Evolutionary conservation across 1,284 basidiomycete genomes (phyloP), one percentile per base, ranked within the genome.

Genomic region (Cutaneotrichosporon cyanovorans): DNA sequence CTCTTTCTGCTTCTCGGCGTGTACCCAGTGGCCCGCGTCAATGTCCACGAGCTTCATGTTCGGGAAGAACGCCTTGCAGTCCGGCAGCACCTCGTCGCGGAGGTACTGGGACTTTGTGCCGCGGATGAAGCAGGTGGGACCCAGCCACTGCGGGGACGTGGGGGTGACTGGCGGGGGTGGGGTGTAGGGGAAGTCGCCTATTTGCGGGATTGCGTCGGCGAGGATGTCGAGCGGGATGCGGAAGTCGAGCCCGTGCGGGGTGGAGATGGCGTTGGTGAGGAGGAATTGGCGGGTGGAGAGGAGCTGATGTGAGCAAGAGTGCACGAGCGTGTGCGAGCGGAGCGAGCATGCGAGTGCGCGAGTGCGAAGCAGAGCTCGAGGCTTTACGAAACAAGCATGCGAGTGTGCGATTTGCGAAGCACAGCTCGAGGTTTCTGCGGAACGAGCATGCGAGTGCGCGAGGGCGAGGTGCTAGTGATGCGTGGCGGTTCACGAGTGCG

Each of bases 261-360:
- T 42, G 12, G 51, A 50, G 5, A 65, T 56, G 3, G 76, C 68
- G 61, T 78, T 78, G 19, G 78, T 78, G 11, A 79, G 65, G 12
- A 78, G 69, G 65, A 78, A 79, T 53, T 77, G 76, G 4, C 77
- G 73, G 2, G 77, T 73, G 5, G 72, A 57, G 7, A 76, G 59
- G 14, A 72, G 61, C 73, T 73, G 36, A 11, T 9, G 2, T 32
- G 15, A 14, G 40, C 14, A n/a, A n/a, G n/a, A n/a, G n/a, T n/a
- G n/a, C n/a, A n/a, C n/a, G n/a, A n/a, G n/a, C n/a, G n/a, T n/a
- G n/a, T n/a, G n/a, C n/a, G n/a, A n/a, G n/a, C n/a, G n/a, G n/a
- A n/a, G n/a, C n/a, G n/a, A n/a, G n/a, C n/a, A n/a, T n/a, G n/a
- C n/a, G n/a, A n/a, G n/a, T n/a, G n/a, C n/a, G n/a, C n/a, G n/a